phyloP scores from a whole-genome alignment of 257 asterid species.

The Nicotiana otophora region DNA sequence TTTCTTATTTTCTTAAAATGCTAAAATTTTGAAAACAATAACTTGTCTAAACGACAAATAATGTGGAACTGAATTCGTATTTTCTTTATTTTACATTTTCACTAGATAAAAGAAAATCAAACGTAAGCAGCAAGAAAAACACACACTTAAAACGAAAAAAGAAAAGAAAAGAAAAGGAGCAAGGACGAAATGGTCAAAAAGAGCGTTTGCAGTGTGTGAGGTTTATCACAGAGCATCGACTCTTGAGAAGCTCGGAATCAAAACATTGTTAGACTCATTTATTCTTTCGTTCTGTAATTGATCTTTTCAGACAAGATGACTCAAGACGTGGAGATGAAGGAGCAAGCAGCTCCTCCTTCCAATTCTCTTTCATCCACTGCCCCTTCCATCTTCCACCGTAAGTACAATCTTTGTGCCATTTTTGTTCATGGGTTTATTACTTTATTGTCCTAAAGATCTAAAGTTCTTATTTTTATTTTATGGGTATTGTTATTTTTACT shows the following conservation, averaged over 20 bases:
- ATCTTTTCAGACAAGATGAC: constrained; percentile 32
- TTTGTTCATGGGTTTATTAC: neutral
- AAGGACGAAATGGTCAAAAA: neutral
- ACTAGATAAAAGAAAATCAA: neutral
- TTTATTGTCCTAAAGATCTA: too few relatives aligned
- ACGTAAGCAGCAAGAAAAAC: neutral
- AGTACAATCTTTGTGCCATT: neutral
- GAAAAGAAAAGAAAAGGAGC: neutral
- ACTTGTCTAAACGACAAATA: neutral
- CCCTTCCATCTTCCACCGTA: constrained; percentile 52
- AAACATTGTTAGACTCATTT: neutral
- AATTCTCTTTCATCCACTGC: constrained; percentile 30
- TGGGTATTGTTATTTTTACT: neutral
- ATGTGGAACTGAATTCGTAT: neutral
- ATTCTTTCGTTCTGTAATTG: constrained; percentile 6
- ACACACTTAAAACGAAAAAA: neutral
- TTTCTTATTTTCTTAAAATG: neutral
- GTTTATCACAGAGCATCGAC: constrained; percentile 10
- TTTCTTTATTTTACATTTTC: neutral
- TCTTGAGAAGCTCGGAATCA: neutral
- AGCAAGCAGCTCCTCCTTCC: constrained; percentile 47
- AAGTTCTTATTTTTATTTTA: neutral
- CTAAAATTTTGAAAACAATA: neutral
- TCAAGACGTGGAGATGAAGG: constrained; percentile 80
- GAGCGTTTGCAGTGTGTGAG: neutral